Conservation (phyloP, 371 early-diverging fungal genomes). For the Mortierella sp. region DNA sequence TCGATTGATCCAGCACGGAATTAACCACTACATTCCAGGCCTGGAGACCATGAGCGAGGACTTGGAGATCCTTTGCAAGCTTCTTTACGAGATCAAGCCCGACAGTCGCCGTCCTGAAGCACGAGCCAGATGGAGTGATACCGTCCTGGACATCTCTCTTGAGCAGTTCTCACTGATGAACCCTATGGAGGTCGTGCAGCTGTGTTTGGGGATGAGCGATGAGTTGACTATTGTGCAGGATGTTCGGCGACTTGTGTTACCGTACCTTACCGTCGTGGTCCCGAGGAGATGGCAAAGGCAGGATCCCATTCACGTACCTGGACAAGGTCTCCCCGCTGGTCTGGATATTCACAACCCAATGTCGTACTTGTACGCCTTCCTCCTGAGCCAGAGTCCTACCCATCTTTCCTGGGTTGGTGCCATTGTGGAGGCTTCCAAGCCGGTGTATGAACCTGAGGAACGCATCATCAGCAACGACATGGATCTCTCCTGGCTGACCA, state of each 20-base stretch:
- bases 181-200: slow-evolving; percentile 66
- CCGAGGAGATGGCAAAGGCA: slow-evolving; percentile 50
- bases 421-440: slow-evolving; percentile 72
- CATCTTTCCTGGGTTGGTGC: slow-evolving; percentile 70
- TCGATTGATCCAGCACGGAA: slow-evolving; percentile 68
- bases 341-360: slow-evolving; percentile 46
- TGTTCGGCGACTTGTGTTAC: slow-evolving; percentile 66
- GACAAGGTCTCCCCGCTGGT: slow-evolving; percentile 41
- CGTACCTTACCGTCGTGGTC: slow-evolving; percentile 66
- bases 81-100: slow-evolving; percentile 64
- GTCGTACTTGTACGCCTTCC: slow-evolving; percentile 53
- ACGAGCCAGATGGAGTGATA: slow-evolving; percentile 26
- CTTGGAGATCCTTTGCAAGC: slow-evolving; percentile 71
- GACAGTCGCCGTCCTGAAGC: slow-evolving; percentile 40
- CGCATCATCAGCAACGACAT: slow-evolving; percentile 72
- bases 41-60: slow-evolving; percentile 64
- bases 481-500: slow-evolving; percentile 68
- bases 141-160: slow-evolving; percentile 55
- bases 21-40: slow-evolving; percentile 63
- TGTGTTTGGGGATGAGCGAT: slow-evolving; percentile 63
- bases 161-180: slow-evolving; percentile 61
- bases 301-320: slow-evolving; percentile 33
- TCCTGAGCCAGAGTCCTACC: slow-evolving; percentile 47
- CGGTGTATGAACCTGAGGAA: slow-evolving; percentile 64
- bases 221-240: slow-evolving; percentile 63